Conservation (phyloP, 768 basidiomycete species). For the Udeniomyces megalosporus region DNA sequence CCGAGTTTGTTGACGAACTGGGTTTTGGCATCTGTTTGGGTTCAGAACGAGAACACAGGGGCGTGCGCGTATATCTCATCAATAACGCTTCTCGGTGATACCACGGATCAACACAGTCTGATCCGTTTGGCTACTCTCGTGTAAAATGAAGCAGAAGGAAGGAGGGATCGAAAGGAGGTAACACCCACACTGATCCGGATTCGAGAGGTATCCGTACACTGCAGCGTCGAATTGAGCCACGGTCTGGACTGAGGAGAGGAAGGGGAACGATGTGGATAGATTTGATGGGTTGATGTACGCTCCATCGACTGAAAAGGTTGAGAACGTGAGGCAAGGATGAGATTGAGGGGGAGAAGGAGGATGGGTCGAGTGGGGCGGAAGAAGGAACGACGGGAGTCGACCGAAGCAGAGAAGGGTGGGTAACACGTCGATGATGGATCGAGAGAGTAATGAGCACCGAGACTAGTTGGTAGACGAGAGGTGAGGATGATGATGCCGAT, state of each 20-base stretch:
- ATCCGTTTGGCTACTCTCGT: too few relatives aligned
- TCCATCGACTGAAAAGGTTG: conserved; percentile 6
- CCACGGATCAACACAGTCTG: too few relatives aligned
- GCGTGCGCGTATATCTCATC: too few relatives aligned
- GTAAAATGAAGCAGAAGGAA: not conserved
- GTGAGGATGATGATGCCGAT: not conserved
- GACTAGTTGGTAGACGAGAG: not conserved
- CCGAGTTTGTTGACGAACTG: conserved; percentile 27
- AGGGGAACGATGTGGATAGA: conserved; percentile 3
- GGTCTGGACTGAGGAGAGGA: not conserved
- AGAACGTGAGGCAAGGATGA: not conserved
- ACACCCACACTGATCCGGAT: conserved; percentile 21
- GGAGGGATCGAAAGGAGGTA: not conserved
- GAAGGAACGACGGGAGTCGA: not conserved
- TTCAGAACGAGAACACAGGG: not conserved
- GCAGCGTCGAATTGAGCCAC: conserved; percentile 16
- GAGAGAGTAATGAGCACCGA: not conserved
- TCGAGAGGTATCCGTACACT: conserved; percentile 24
- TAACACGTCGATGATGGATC: not conserved
- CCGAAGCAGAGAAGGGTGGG: too few relatives aligned
- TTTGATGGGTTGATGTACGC: not conserved
- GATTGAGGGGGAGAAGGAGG: not conserved
- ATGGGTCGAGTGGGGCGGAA: too few relatives aligned
- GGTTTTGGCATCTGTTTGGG: conserved; percentile 17
- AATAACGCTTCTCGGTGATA: too few relatives aligned